phyloP scores from a whole-genome alignment of 164 flowering plant genomes.

The Santalum album region DNA sequence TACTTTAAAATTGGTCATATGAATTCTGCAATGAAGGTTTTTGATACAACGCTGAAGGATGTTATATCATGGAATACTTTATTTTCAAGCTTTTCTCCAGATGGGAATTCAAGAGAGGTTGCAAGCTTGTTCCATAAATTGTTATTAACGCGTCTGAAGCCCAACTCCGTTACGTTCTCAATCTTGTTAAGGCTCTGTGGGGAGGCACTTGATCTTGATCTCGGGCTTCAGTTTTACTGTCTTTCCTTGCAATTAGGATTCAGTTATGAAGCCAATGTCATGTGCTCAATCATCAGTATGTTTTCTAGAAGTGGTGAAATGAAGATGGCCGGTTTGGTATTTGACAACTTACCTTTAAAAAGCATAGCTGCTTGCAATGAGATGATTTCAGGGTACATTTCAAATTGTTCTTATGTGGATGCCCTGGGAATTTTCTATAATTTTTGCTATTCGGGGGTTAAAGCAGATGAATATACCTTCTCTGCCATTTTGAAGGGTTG shows the following conservation, averaged over 20 bases:
- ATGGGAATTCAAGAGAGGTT: constrained; percentile 18
- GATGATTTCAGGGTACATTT: constrained; percentile 36
- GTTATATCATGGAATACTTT: constrained; percentile 46
- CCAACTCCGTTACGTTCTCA: constrained; percentile 39
- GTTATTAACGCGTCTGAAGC: constrained; percentile 20
- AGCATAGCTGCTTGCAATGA: constrained; percentile 31
- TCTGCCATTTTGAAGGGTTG: constrained; percentile 27
- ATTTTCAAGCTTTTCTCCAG: constrained; percentile 23
- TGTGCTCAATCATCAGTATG: constrained; percentile 32
- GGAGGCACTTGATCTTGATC: constrained; percentile 16
- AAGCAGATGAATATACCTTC: constrained; percentile 28
- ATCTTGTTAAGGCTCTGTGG: constrained; percentile 39
- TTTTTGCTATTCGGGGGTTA: constrained; percentile 19
- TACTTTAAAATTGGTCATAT: constrained; percentile 28
- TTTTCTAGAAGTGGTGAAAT: constrained; percentile 27
- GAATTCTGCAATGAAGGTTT: constrained; percentile 25
- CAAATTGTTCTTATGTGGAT: constrained; percentile 16
- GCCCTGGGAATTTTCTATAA: constrained; percentile 25
- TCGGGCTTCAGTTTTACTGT: constrained; percentile 37
- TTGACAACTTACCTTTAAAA: constrained; percentile 16
- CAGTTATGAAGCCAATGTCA: constrained; percentile 13
- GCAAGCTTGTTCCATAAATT: constrained; percentile 23
- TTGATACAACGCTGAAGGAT: constrained; percentile 31
- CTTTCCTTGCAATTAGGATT: constrained; percentile 31
- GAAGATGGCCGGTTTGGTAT: constrained; percentile 22